Conservation (phyloP, 306 rosid genomes). For the Fragaria vesca region DNA sequence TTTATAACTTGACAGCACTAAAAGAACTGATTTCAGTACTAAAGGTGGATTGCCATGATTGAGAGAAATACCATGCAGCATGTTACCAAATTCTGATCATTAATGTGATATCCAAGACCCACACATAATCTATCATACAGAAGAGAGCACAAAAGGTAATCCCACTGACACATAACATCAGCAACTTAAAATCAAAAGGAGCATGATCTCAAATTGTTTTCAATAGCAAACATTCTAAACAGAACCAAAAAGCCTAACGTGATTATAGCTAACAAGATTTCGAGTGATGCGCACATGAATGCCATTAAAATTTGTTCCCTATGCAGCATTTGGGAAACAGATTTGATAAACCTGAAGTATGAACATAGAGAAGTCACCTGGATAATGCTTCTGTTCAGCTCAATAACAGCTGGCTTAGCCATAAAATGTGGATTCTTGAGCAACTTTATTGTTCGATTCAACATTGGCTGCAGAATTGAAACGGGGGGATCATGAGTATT, state of each 20-base stretch:
- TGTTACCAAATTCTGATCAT: background rate
- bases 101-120: background rate
- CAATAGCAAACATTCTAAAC: background rate
- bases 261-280: background rate
- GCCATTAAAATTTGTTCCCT: background rate
- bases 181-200: background rate
- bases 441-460: conserved; percentile 59
- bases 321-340: conserved; percentile 11
- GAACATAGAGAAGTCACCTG: conserved; percentile 37
- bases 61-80: background rate
- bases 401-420: conserved; percentile 71
- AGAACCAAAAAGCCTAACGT: background rate
- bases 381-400: conserved; percentile 61
- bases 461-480: conserved; percentile 59
- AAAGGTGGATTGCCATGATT: background rate
- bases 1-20: background rate
- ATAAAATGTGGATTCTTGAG: conserved; percentile 71
- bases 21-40: background rate
- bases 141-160: background rate
- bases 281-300: background rate
- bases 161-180: background rate
- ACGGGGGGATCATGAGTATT: conserved; percentile 59
- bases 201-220: background rate
- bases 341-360: background rate
- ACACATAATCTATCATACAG: background rate